Conservation (phyloP, 352 stramenopile genomes). For the Thalassiosira exigua region DNA sequence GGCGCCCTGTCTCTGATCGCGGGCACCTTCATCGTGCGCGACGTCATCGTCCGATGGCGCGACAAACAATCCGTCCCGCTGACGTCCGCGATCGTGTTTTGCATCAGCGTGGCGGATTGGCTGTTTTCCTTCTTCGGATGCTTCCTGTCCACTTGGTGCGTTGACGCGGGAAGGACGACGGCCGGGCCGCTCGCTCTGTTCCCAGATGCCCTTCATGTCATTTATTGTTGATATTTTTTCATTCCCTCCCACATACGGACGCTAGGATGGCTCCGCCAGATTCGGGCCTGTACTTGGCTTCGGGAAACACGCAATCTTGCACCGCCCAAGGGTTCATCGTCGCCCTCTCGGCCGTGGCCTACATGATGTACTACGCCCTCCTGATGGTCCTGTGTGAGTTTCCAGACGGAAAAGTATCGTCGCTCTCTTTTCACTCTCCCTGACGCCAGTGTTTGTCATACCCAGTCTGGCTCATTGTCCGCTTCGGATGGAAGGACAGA, state of each 20-base stretch:
- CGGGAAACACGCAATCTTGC: slow-evolving; percentile 21
- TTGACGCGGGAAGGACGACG: too few species aligned
- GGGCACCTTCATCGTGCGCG: slow-evolving; percentile 12
- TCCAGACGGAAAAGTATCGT: neutral
- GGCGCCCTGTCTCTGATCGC: slow-evolving; percentile 14
- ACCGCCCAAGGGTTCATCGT: slow-evolving; percentile 28
- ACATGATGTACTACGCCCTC: slow-evolving; percentile 21
- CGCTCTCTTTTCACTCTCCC: neutral
- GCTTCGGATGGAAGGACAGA: slow-evolving; percentile 16
- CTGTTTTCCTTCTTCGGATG: slow-evolving; percentile 7
- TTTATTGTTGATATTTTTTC: neutral
- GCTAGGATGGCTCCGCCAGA: slow-evolving; percentile 25
- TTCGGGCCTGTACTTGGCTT: neutral
- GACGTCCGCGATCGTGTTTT: slow-evolving; percentile 19
- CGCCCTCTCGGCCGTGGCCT: neutral
- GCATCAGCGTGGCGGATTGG: slow-evolving; percentile 27
- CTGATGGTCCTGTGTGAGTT: slow-evolving; percentile 34
- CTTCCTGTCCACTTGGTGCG: slow-evolving; percentile 34
- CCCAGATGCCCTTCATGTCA: neutral
- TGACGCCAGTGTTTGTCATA: too few species aligned
- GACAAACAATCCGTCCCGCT: slow-evolving; percentile 5
- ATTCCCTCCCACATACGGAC: neutral
- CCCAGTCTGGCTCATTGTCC: slow-evolving; percentile 25
- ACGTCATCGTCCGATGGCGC: slow-evolving; percentile 13
- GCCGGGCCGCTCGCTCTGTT: too few species aligned